Evolutionary conservation across 2,329 filamentous ascomycete genomes (phyloP).

Genomic region (Colletotrichum spinosum): DNA sequence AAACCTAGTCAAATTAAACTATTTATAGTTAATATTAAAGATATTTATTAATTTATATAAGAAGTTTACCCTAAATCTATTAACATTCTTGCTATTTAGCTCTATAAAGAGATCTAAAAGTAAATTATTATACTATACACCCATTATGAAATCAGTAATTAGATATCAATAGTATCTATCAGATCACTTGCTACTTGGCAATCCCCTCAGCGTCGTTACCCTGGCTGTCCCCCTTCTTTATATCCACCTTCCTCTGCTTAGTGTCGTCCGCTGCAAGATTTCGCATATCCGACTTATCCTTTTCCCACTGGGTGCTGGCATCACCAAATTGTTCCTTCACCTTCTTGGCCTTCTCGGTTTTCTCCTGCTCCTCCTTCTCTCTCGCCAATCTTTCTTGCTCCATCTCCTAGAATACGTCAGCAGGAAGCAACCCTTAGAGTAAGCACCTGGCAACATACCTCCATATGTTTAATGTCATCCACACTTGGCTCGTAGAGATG

Average conservation of each 20-base stretch:
- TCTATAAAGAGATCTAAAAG: too few relatives aligned
- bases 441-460: constrained; percentile 59
- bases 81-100: too few relatives aligned
- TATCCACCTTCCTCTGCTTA: constrained; percentile 43
- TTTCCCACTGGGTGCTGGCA: constrained; percentile 84
- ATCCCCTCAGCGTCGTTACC: constrained; percentile 3
- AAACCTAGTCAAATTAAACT: too few relatives aligned
- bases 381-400: constrained; percentile 84
- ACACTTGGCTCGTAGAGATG: constrained; percentile 99
- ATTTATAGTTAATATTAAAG: too few relatives aligned
- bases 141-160: too few relatives aligned
- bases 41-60: too few relatives aligned
- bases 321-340: constrained; percentile 86
- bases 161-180: background rate
- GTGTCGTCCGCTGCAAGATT: constrained; percentile 72
- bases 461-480: constrained; percentile 97
- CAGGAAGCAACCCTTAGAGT: constrained; percentile 26
- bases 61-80: too few relatives aligned
- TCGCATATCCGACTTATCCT: constrained; percentile 85
- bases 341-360: constrained; percentile 78
- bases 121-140: too few relatives aligned
- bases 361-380: constrained; percentile 83
- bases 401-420: constrained; percentile 76
- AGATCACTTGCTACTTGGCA: constrained; percentile 22
- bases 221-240: background rate